Base-by-base conservation (phyloP, 163 green algal genomes). In the Scenedesmus sp. region DNA sequence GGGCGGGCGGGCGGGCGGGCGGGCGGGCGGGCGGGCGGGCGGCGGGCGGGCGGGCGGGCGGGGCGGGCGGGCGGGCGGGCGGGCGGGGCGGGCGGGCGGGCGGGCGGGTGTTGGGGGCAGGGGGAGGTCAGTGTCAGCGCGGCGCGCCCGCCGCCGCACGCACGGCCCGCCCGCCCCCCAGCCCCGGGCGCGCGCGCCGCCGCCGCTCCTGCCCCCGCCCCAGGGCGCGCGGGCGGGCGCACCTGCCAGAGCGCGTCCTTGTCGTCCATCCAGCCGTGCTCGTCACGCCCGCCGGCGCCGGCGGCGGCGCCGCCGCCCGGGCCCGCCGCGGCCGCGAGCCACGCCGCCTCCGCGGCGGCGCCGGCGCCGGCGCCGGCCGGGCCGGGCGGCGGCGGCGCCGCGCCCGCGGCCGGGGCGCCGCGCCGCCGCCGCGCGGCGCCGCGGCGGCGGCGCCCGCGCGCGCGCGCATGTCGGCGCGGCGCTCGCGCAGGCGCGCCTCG, bases 401-500 rank as follows among this genome's bases (percentile, higher is more conserved):
- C 22, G 4, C 42, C 18, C 1, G 66, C 36, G 18, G 69, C 36
- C 9, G 69, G n/a, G n/a, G n/a, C n/a, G n/a, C n/a, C n/a, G n/a
- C 20, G 63, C 44, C 20, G 63, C 34, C 26, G 33, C 26, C 11
- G 58, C 33, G n/a, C 18, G 20, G 20, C 5, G 33, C 14, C 54
- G 66, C n/a, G 4, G 28, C 22, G 4, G 53, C 18, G 2, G 66
- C 36, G 18, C 53, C 36, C 9, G 69, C 69, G 24, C 65, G 64
- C 15, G 39, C n/a, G 53, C 66, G 66, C 69, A 77, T 77, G 53
- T 56, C 54, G 2, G 58, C 31, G 36, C 92, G 93, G 3, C 91
- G 80, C 83, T 98, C 95, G n/a, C 63, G 51, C 39, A 99, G 85
- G 10, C 95, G 87, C 70, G 83, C 89, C 42, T 82, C 75, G 28